Evolutionary conservation across 768 basidiomycete genomes (phyloP), one percentile per base, ranked within the genome.

Genomic region (Lentinula aciculospora): DNA sequence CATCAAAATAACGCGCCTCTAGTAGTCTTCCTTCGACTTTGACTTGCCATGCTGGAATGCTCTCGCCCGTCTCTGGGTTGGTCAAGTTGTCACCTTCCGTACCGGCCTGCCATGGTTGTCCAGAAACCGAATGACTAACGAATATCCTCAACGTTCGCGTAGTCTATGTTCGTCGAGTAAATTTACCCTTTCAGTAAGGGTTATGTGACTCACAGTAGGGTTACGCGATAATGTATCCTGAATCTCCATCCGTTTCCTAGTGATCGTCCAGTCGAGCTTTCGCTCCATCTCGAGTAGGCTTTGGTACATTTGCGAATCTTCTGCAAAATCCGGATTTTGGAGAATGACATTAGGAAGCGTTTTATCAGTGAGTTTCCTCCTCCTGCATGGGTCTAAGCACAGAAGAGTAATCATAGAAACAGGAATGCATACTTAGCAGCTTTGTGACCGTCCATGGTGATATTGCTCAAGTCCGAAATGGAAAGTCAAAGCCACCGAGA

Each of bases 251-350:
- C 81, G 84, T 72, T 96, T 96, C 68, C 95, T 79, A 67, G 84
- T 85, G 78, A 95, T 88, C 3, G 93, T 95, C 95, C 95, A 97
- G 70, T 98, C 94, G 15, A 98, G 75, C 68, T 88, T 91, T 58
- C 89, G 81, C 68, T 97, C 94, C 84, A 92, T 92, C 62, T 89
- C 87, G 27, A 94, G 70, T 39, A 97, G 74, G 64, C 91, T 86
- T 59, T 86, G 83, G 71, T 96, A 97, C 82, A 95, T 91, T 58
- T 75, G 77, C 23, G 92, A 92, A 68, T 96, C 93, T 64, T 83
- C 80, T 1, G 87, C 82, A 66, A 92, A 91, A 49, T 86, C 83
- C 17, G 87, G 83, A 63, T 83, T 78, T 60, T 91, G 85, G 4
- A 86, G 77, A 34, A 94, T 78, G 53, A 82, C 82, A 77, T 87